Conservation (phyloP, 2,329 filamentous ascomycete species). For the Claviceps spartinae region DNA sequence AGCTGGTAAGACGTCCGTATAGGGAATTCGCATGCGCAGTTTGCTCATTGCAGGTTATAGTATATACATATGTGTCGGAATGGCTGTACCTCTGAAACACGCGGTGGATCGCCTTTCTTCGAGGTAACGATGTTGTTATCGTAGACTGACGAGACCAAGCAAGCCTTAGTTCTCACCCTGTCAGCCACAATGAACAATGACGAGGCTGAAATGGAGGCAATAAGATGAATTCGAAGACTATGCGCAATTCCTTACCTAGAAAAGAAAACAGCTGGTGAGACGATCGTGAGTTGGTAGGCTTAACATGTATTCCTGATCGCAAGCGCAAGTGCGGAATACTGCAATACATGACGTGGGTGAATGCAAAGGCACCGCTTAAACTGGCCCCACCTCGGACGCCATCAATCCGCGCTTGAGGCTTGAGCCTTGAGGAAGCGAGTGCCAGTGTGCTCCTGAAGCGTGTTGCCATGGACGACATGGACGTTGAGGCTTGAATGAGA, state of each 20-base stretch:
- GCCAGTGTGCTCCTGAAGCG: not conserved
- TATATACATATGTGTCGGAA: not conserved
- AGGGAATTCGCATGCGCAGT: slow-evolving; percentile 77
- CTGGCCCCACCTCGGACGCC: not conserved
- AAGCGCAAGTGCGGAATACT: not conserved
- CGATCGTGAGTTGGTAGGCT: not conserved
- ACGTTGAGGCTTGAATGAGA: too few relatives aligned
- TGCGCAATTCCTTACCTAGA: too few relatives aligned
- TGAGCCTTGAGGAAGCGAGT: too few relatives aligned
- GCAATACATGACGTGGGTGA: not conserved
- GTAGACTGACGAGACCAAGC: not conserved
- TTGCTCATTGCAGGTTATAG: slow-evolving; percentile 39
- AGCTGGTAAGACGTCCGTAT: slow-evolving; percentile 66
- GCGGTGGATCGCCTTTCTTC: not conserved
- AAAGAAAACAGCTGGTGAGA: not conserved
- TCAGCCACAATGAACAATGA: not conserved
- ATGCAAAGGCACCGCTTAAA: not conserved
- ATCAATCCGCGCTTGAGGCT: not conserved
- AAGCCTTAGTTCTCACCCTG: not conserved
- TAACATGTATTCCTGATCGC: not conserved
- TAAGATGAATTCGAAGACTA: too few relatives aligned
- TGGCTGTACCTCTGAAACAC: not conserved
- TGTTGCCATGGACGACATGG: too few relatives aligned
- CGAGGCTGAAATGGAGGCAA: not conserved
- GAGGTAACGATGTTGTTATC: not conserved